These are phyloP conservation scores for Apiospora kogelbergensis DNA, from an alignment of 2,329 filamentous ascomycete genomes.

Conservation along the genomic window DNA sequence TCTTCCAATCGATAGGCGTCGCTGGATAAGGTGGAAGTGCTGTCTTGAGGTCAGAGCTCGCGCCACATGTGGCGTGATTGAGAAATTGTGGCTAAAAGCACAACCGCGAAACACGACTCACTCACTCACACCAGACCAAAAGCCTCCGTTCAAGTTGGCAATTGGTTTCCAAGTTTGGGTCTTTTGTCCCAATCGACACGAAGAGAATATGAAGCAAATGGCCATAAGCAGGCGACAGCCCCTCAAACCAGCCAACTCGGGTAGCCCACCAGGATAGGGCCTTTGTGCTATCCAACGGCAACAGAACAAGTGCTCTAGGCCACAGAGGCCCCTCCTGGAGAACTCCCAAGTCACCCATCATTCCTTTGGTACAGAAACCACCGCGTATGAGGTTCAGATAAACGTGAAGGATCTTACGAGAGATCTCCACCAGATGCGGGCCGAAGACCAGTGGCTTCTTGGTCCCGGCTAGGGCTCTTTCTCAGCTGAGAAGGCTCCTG, in stretches of 20 bases:
- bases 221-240: neutral
- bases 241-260: neutral
- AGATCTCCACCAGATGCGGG: neutral
- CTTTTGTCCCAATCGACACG: neutral
- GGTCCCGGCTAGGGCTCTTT: neutral
- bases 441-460: neutral
- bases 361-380: neutral
- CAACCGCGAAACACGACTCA: neutral
- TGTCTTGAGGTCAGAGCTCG: constrained; percentile 3
- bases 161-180: too few relatives aligned
- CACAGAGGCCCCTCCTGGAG: too few relatives aligned
- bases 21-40: neutral
- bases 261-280: neutral
- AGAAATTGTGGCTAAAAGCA: neutral
- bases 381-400: neutral
- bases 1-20: neutral
- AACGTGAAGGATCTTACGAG: neutral
- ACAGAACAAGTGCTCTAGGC: too few relatives aligned
- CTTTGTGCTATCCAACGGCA: too few relatives aligned
- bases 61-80: neutral
- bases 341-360: neutral
- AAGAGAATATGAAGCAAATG: neutral
- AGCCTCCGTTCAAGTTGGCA: too few relatives aligned
- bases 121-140: too few relatives aligned
- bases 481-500: neutral